Evolutionary conservation across 164 flowering plant genomes (phyloP).

Genomic region (Stephania cephalantha): DNA sequence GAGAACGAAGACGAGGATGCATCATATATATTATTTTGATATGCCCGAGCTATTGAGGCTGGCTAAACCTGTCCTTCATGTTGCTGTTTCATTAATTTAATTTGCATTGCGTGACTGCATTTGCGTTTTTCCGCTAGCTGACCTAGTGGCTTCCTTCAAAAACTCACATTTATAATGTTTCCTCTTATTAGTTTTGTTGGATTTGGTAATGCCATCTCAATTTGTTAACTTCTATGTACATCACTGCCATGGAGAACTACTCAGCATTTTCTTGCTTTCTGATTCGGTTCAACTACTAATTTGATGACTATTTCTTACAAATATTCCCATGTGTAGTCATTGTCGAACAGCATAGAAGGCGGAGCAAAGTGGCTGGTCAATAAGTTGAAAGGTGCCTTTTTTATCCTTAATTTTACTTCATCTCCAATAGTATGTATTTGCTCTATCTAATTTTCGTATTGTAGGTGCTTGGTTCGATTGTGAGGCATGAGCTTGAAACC

Average conservation of each 20-base stretch:
- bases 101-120: neutral
- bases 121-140: neutral
- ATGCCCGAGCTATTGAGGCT: neutral
- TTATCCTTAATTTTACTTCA: neutral
- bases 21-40: neutral
- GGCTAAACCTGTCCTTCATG: neutral
- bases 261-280: neutral
- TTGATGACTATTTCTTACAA: neutral
- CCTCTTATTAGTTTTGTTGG: neutral
- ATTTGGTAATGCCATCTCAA: neutral
- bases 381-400: conserved; percentile 56
- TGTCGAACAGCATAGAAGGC: conserved; percentile 57
- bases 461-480: neutral
- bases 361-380: conserved; percentile 75
- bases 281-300: neutral
- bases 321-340: conserved; percentile 30
- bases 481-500: neutral
- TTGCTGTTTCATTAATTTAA: neutral
- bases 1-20: neutral
- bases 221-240: neutral
- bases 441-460: neutral
- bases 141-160: neutral
- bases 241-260: neutral
- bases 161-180: neutral
- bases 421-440: neutral